These are phyloP conservation scores for Aspergillus sclerotioniger DNA, from an alignment of 495 filamentous ascomycete genomes.

Conservation along the genomic window DNA sequence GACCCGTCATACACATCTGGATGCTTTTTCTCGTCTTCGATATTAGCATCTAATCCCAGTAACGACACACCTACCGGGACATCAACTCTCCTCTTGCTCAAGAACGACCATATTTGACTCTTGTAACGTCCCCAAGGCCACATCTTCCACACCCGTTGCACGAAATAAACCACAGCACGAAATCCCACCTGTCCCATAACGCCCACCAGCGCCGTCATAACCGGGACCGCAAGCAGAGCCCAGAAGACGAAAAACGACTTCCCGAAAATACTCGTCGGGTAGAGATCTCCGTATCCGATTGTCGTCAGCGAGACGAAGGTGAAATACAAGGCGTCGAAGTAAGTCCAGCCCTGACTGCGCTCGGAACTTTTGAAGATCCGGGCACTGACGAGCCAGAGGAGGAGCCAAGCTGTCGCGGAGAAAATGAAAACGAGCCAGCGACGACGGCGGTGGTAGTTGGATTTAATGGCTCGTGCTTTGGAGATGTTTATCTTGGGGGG, in stretches of 20 bases:
- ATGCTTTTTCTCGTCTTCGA: not conserved
- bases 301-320: constrained; percentile 75
- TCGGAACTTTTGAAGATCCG: constrained; percentile 64
- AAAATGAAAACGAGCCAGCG: constrained; percentile 50
- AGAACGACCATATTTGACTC: not conserved
- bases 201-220: constrained; percentile 79
- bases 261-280: constrained; percentile 66
- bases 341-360: constrained; percentile 63
- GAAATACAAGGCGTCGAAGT: constrained; percentile 80
- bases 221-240: constrained; percentile 79
- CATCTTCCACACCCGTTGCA: not conserved
- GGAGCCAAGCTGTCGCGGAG: constrained; percentile 48
- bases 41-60: not conserved
- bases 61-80: not conserved
- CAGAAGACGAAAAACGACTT: constrained; percentile 87
- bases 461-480: not conserved
- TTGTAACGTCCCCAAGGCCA: not conserved
- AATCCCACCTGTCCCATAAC: constrained; percentile 57
- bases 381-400: constrained; percentile 76
- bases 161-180: not conserved
- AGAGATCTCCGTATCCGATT: constrained; percentile 82
- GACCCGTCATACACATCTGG: not conserved
- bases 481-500: not conserved
- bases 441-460: not conserved
- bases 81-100: not conserved